Evolutionary conservation across 2,329 filamentous ascomycete genomes (phyloP).

Genomic region (Microascus cirrosus): DNA sequence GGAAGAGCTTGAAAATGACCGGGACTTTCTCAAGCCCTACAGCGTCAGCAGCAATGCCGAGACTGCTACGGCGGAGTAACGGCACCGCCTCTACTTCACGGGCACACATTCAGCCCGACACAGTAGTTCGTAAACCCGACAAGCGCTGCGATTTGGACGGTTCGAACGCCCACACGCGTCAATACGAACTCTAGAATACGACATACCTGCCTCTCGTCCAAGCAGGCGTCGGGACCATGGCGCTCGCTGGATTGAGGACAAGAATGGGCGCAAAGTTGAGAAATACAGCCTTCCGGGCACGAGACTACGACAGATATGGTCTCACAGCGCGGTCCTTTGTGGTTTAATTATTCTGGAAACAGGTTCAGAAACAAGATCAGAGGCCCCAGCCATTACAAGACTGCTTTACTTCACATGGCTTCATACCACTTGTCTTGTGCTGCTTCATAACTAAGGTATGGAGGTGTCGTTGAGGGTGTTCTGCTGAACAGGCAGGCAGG

Average conservation of each 20-base stretch:
- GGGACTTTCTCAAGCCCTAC: constrained; percentile 72
- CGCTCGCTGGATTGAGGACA: background rate
- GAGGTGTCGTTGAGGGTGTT: too few species aligned
- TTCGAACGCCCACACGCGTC: background rate
- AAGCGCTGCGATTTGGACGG: background rate
- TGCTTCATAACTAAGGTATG: too few species aligned
- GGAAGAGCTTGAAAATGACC: constrained; percentile 78
- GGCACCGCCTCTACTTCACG: background rate
- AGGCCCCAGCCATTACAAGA: too few species aligned
- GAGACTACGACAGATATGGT: too few species aligned
- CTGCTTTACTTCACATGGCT: too few species aligned
- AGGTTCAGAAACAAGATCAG: too few species aligned
- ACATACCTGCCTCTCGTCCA: background rate
- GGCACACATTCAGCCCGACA: background rate
- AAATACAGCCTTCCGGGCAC: background rate
- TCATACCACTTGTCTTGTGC: too few species aligned
- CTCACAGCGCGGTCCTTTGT: too few species aligned
- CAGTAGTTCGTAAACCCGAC: background rate
- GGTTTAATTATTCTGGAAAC: too few species aligned
- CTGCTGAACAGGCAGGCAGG: too few species aligned
- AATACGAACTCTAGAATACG: background rate
- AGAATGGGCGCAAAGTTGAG: background rate
- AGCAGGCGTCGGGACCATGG: background rate
- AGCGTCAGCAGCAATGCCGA: constrained; percentile 37
- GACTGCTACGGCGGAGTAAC: constrained; percentile 11